Conservation (phyloP, 2,329 filamentous ascomycete species). For the Trichoderma endophyticum region DNA sequence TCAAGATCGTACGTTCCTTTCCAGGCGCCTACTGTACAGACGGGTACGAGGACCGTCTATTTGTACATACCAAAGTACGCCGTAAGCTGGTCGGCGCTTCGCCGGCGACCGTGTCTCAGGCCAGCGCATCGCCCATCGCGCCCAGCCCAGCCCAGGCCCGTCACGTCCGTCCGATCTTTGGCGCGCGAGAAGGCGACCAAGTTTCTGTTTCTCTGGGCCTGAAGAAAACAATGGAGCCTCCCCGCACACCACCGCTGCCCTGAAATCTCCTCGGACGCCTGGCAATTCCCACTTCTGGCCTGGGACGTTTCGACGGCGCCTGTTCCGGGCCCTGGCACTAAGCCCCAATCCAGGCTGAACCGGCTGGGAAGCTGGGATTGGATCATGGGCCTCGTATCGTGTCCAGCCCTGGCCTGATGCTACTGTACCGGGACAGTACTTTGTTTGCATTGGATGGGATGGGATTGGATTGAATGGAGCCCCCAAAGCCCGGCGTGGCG, state of each 20-base stretch:
- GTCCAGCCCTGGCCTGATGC: neutral
- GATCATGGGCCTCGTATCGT: slow-evolving; percentile 10
- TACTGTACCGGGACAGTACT: neutral
- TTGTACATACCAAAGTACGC: neutral
- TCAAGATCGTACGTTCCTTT: neutral
- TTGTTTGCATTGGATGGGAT: neutral
- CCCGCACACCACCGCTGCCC: slow-evolving; percentile 4
- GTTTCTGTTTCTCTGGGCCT: neutral
- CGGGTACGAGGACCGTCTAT: neutral
- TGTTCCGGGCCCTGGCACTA: neutral
- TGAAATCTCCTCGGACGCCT: slow-evolving; percentile 6
- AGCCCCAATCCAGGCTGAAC: neutral
- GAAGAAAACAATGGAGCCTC: slow-evolving; percentile 1
- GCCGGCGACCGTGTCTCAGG: slow-evolving; percentile 16
- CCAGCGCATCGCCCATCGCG: slow-evolving; percentile 7
- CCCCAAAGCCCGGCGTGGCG: neutral
- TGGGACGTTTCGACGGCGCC: slow-evolving; percentile 6
- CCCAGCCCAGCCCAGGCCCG: neutral
- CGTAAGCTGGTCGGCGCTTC: slow-evolving; percentile 5
- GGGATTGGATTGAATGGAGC: too few species aligned
- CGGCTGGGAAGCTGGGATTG: slow-evolving; percentile 1
- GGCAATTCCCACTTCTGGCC: neutral
- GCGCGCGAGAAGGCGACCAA: neutral
- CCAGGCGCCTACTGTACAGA: neutral
- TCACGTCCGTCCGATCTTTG: neutral